phyloP scores from a whole-genome alignment of 495 filamentous ascomycete species.

The Aspergillus cavernicola region DNA sequence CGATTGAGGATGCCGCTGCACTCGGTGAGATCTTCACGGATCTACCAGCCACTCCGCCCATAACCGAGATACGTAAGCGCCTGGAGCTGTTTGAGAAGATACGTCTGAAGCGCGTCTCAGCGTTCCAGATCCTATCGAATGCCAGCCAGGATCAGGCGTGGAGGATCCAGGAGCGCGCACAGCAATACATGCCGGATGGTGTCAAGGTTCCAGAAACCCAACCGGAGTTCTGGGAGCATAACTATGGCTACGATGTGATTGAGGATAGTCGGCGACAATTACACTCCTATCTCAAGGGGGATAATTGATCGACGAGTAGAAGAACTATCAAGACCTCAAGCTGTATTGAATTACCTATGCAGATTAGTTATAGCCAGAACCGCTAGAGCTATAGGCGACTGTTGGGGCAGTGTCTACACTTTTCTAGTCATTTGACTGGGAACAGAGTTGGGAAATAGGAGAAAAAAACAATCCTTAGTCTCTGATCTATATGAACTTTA shows the following conservation, averaged over 20 bases:
- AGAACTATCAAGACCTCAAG: too few species aligned
- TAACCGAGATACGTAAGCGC: slow-evolving; percentile 18
- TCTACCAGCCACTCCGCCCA: background rate
- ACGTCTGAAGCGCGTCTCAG: slow-evolving; percentile 29
- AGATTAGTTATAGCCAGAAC: too few species aligned
- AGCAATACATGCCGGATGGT: slow-evolving; percentile 1
- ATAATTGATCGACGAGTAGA: too few species aligned
- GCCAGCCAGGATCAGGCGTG: slow-evolving; percentile 7
- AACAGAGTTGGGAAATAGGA: background rate
- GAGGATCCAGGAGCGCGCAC: background rate
- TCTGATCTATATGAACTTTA: slow-evolving; percentile 2
- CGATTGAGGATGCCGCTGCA: slow-evolving; percentile 39
- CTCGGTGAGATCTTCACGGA: slow-evolving; percentile 28
- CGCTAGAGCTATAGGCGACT: too few species aligned
- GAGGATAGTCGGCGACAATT: background rate
- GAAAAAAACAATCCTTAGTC: too few species aligned
- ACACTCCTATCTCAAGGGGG: background rate
- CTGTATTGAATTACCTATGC: too few species aligned
- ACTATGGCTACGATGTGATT: slow-evolving; percentile 7
- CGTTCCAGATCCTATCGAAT: slow-evolving; percentile 31
- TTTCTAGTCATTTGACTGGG: too few species aligned
- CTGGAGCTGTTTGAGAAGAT: slow-evolving; percentile 35
- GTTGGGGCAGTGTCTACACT: too few species aligned
- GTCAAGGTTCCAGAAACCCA: background rate
- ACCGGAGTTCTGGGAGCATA: slow-evolving; percentile 3